These are phyloP conservation scores for Fusarium sarcochroum DNA, from an alignment of 2,329 filamentous ascomycete species.

Conservation along the genomic window DNA sequence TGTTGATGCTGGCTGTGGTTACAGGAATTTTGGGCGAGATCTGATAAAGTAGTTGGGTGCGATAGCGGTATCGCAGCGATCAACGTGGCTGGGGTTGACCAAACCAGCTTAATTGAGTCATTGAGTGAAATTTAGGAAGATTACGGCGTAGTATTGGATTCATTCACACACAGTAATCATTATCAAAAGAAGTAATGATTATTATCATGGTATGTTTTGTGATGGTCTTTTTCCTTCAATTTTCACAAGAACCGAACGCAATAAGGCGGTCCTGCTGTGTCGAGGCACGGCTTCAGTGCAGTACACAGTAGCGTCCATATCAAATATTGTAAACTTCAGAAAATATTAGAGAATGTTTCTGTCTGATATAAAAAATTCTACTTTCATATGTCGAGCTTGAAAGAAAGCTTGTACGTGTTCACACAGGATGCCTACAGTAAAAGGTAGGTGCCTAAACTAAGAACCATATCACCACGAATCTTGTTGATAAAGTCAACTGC, in stretches of 20 bases:
- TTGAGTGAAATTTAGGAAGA: background rate
- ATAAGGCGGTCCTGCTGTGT: too few species aligned
- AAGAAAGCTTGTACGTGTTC: background rate
- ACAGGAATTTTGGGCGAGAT: constrained; percentile 33
- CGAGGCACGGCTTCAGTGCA: too few species aligned
- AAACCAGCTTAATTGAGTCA: constrained; percentile 24
- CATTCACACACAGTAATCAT: background rate
- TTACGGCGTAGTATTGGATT: too few species aligned
- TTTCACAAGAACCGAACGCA: too few species aligned
- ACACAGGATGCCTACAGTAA: background rate
- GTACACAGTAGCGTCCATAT: too few species aligned
- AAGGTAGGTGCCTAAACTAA: background rate
- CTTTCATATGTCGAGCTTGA: background rate
- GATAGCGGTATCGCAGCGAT: constrained; percentile 45
- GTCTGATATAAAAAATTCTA: too few species aligned
- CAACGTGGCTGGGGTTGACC: constrained; percentile 28
- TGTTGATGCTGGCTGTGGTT: constrained; percentile 20
- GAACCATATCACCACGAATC: too few species aligned
- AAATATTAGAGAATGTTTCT: too few species aligned
- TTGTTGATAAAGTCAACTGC: background rate
- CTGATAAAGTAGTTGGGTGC: constrained; percentile 21
- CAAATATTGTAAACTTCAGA: too few species aligned
- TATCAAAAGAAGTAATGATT: too few species aligned
- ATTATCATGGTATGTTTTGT: too few species aligned
- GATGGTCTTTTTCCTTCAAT: too few species aligned